phyloP scores from a whole-genome alignment of 2,329 filamentous ascomycete genomes.

The Fusarium concolor region DNA sequence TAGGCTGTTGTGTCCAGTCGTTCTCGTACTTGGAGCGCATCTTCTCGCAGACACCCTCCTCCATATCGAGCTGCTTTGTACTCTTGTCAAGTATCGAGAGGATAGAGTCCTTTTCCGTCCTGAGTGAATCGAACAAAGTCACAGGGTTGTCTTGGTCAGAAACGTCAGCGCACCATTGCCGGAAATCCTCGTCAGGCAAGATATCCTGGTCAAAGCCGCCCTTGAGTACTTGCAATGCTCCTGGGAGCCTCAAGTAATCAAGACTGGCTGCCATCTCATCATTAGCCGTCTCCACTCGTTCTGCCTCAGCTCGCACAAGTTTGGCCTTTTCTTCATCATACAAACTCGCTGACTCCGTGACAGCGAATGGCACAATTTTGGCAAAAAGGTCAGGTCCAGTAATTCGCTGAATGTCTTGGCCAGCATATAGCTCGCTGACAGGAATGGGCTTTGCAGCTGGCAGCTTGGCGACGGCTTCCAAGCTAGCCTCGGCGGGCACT shows the following conservation, averaged over 20 bases:
- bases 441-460: constrained; percentile 97
- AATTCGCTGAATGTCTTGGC: constrained; percentile 96
- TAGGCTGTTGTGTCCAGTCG: constrained; percentile 98
- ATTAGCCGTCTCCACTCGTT: constrained; percentile 91
- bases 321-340: constrained; percentile 99
- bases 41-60: constrained; percentile 98
- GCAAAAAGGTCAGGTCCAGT: constrained; percentile 97
- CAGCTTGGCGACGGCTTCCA: constrained; percentile 86
- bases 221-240: constrained; percentile 89
- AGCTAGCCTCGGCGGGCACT: constrained; percentile 84
- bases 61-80: constrained; percentile 91
- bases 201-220: constrained; percentile 92
- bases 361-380: constrained; percentile 94
- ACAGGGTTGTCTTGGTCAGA: constrained; percentile 85
- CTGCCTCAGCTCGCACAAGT: constrained; percentile 90
- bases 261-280: constrained; percentile 95
- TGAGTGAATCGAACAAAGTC: constrained; percentile 81
- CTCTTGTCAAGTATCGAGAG: constrained; percentile 79
- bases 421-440: constrained; percentile 94
- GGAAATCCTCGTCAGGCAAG: constrained; percentile 89
- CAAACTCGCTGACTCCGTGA: constrained; percentile 95
- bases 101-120: constrained; percentile 81
- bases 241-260: constrained; percentile 91
- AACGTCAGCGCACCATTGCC: constrained; percentile 93
- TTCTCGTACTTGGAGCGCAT: constrained; percentile 97